Evolutionary conservation across 306 rosid genomes (phyloP).

Genomic region (Benincasa hispida): DNA sequence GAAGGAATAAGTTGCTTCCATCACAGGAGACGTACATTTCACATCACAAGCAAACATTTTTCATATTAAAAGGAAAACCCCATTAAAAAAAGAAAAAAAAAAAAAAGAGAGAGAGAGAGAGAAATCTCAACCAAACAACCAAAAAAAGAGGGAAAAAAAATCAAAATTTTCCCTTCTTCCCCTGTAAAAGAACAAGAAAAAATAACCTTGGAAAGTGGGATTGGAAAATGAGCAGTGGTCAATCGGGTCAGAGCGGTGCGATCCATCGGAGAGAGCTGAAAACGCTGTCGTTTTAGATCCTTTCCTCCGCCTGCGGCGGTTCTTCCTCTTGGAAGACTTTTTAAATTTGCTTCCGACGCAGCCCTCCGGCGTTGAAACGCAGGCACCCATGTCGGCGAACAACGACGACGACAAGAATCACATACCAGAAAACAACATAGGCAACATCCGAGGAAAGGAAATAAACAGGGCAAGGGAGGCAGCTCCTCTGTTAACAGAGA

Average conservation of each 20-base stretch:
- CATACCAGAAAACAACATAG: background rate
- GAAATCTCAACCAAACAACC: background rate
- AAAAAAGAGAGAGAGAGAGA: too few relatives aligned
- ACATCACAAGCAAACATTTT: background rate
- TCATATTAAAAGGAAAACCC: background rate
- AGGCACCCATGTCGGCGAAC: constrained; percentile 52
- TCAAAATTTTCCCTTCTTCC: background rate
- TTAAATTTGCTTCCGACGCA: constrained; percentile 46
- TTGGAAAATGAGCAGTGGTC: constrained; percentile 44
- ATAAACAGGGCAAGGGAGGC: background rate
- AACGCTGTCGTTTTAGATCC: constrained; percentile 36
- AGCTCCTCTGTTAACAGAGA: background rate
- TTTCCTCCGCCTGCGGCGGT: constrained; percentile 22
- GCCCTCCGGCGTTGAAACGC: constrained; percentile 59
- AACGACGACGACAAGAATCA: background rate
- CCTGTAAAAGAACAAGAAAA: background rate
- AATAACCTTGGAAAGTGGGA: constrained; percentile 61
- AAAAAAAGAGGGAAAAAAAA: background rate
- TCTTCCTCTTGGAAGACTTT: constrained; percentile 32
- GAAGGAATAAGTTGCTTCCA: background rate
- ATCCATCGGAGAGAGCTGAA: constrained; percentile 39
- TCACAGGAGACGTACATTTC: background rate
- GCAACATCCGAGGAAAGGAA: background rate
- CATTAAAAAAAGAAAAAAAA: background rate
- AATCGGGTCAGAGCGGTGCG: constrained; percentile 29